A percentile compares a stretch with the other conserved stretches of the same genome.
Evolutionary conservation across 2,329 filamentous ascomycete genomes (phyloP).

Genomic region (Penicillium psychrosexuale): DNA sequence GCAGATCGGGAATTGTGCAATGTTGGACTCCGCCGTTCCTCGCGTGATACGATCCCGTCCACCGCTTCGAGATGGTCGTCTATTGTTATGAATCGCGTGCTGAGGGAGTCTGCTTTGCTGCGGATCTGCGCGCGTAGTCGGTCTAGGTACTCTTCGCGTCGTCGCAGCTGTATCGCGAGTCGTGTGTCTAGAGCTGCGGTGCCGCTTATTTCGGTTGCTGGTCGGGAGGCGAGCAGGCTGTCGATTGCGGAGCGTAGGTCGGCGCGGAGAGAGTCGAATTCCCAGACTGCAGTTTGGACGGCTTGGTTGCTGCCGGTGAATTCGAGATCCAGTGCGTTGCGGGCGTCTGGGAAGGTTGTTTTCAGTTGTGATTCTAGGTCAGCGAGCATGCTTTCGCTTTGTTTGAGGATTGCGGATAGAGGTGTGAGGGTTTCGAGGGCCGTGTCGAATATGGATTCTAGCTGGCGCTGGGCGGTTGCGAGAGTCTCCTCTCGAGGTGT

Average conservation of each 20-base stretch:
- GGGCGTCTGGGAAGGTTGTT: conserved; percentile 27
- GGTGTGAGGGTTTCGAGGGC: conserved; percentile 29
- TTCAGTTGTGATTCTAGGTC: conserved; percentile 29
- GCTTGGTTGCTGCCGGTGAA: conserved; percentile 36
- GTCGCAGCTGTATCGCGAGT: conserved; percentile 29
- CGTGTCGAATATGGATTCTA: conserved; percentile 31
- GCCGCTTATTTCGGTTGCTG: conserved; percentile 10
- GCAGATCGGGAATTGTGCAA: neutral
- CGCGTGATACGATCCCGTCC: conserved; percentile 28
- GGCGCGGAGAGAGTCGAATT: conserved; percentile 36
- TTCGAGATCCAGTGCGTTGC: conserved; percentile 38
- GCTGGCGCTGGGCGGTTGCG: conserved; percentile 21
- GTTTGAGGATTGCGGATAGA: conserved; percentile 27
- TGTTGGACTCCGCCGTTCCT: conserved; percentile 13
- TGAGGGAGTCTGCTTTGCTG: conserved; percentile 32
- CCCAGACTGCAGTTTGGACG: conserved; percentile 30
- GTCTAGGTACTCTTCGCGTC: conserved; percentile 34
- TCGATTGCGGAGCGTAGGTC: conserved; percentile 38
- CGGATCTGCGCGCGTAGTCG: conserved; percentile 33
- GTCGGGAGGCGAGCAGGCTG: conserved; percentile 29
- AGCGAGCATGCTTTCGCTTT: conserved; percentile 31
- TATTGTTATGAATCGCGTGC: conserved; percentile 28
- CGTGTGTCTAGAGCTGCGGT: conserved; percentile 27
- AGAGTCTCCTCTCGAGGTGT: conserved; percentile 21
- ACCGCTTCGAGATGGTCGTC: conserved; percentile 38